Evolutionary conservation across 805 yeast genomes (phyloP).

Genomic region (Pichia californica): DNA sequence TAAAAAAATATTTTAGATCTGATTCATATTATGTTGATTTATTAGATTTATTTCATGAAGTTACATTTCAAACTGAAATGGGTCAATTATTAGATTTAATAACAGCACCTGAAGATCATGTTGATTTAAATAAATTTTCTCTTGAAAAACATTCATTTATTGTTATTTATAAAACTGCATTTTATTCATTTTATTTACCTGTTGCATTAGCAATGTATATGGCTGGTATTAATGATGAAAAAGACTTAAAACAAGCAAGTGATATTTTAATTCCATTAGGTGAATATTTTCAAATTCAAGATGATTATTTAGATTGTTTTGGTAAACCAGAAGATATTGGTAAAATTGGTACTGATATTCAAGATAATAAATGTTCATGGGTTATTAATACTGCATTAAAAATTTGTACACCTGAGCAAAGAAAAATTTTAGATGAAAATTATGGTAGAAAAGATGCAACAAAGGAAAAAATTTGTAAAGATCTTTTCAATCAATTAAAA

Average conservation of each 20-base stretch:
- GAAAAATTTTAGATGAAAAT: slow-evolving; percentile 73
- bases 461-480: slow-evolving; percentile 64
- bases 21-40: slow-evolving; percentile 85
- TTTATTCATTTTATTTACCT: slow-evolving; percentile 93
- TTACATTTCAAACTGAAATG: slow-evolving; percentile 93
- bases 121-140: slow-evolving; percentile 81
- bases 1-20: slow-evolving; percentile 80
- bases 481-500: slow-evolving; percentile 65
- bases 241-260: slow-evolving; percentile 80
- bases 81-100: slow-evolving; percentile 94
- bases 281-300: slow-evolving; percentile 98
- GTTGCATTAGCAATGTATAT: slow-evolving; percentile 95
- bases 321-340: slow-evolving; percentile 98
- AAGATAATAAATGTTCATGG: slow-evolving; percentile 99
- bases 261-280: slow-evolving; percentile 91
- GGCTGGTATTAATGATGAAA: slow-evolving; percentile 66
- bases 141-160: slow-evolving; percentile 89
- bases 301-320: slow-evolving; percentile 92
- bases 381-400: slow-evolving; percentile 87
- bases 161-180: slow-evolving; percentile 95
- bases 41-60: slow-evolving; percentile 92
- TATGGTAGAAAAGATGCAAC: slow-evolving; percentile 77
- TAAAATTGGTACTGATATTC: slow-evolving; percentile 96
- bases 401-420: slow-evolving; percentile 72
- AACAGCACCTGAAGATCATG: slow-evolving; percentile 95